Evolutionary conservation across 306 rosid species (phyloP), one percentile per base, ranked within the genome.

Genomic region (Cyclanthera cordifolia): DNA sequence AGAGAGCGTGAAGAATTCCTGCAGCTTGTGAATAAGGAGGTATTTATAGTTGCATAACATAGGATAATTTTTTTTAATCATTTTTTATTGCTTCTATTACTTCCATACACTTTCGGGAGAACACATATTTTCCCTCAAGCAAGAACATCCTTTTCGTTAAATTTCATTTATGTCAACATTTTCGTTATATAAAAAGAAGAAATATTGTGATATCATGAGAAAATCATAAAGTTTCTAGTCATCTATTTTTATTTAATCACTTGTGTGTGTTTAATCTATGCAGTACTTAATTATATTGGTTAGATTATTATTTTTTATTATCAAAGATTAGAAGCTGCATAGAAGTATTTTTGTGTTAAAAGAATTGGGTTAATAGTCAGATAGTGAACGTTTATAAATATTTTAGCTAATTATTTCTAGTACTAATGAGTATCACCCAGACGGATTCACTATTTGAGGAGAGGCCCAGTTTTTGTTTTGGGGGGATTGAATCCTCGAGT

Each of bases 1-100:
- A 80, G 85, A 70, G 98, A 92, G 74, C 95, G 98, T 53, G 98
- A 92, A 82, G 95, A 92, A 72, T 92, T 92, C 78, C 83, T 92
- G 71, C 74, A 87, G 64, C 96, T 92, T 72, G 96, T 92, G 63
- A 87, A 90, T 64, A 89, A 92, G 74, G 98, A 92, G 98, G 98
- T 92, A 60, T 37, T 10, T 50, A 19, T 39, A 24, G 27, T 61
- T 39, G 68, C 68, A 61, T 61, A 34, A 60, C 46, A 30, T 58
- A 58, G 28, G 15, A 16, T 16, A 54, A n/a, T n/a, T n/a, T 20
- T 24, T 24, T 23, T 54, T 37, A 21, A 23, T 23, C 14, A 2
- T 54, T 23, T 54, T 21, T 24, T 15, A 32, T 12, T 11, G 32
- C 60, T 10, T 24, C 60, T 5, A 20, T 52, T 52, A 52, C 60